Evolutionary conservation across 805 yeast species (phyloP), one percentile per base, ranked within the genome.

Genomic region (Pichia rugopelliculosa): DNA sequence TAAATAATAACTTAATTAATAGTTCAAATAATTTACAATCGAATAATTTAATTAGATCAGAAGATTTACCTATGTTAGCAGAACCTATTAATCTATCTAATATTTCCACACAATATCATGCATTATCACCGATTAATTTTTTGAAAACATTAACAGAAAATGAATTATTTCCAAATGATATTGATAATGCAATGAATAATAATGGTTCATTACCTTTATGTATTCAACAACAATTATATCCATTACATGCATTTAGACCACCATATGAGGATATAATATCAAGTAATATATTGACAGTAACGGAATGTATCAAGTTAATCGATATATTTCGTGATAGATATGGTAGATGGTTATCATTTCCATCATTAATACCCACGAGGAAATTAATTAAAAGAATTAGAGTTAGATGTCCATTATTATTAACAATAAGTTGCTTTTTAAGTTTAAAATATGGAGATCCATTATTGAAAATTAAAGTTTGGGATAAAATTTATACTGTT

Each of bases 311-410:
- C 7, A 68, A 69, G 17, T 62, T 84, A 36, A 64, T 85, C 53
- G 72, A 71, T 45, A 75, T 74, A 41, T 86, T 85, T 59, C 67
- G 84, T 39, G 76, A 79, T 42, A 73, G 83, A 56, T 85, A 81
- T 58, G 87, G 89, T 5, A 71, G 87, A 26, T 86, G 95, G 95
- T 79, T 84, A 3, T 78, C 85, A 46, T 78, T 85, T 44, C 88
- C 90, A 0, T 73, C 74, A 26, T 67, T 67, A 13, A 58, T 75
- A 33, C 59, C 79, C 5, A 72, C 82, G 0, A 73, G 67, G 18
- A 68, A 66, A 33, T 65, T 85, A 21, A 66, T 83, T 10, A 72
- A 69, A 6, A 61, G 74, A 30, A 69, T 84, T 38, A 60, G 79
- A 36, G 50, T 58, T 22, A 69, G 72, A 36, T 79, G 86, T 20